Conservation (phyloP, 2,329 filamentous ascomycete species). For the Colletotrichum noveboracense region DNA sequence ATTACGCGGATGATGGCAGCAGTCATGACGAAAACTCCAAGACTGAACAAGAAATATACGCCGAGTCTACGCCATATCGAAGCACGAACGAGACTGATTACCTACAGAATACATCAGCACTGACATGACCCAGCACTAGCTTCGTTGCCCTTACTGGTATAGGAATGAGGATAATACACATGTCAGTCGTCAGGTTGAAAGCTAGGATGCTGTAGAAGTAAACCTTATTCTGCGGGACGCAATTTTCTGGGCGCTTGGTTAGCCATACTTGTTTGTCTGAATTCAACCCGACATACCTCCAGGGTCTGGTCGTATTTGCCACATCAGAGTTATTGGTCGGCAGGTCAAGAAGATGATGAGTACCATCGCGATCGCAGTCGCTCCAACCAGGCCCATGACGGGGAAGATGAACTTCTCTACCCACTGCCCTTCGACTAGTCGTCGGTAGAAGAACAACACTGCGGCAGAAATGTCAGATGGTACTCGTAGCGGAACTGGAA, state of each 20-base stretch:
- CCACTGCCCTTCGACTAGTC: constrained; percentile 38
- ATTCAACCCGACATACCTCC: constrained; percentile 31
- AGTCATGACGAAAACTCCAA: constrained; percentile 38
- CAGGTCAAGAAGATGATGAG: constrained; percentile 34
- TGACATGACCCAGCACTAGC: accelerated
- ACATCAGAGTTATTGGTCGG: constrained; percentile 36
- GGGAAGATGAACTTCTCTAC: constrained; percentile 40
- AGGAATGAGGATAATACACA: constrained; percentile 38
- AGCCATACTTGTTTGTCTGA: background rate
- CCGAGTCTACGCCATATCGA: constrained; percentile 33
- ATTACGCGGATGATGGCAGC: constrained; percentile 30
- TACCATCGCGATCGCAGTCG: constrained; percentile 29
- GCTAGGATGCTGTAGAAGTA: constrained; percentile 37
- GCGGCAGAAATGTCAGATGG: background rate
- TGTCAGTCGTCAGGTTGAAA: constrained; percentile 38
- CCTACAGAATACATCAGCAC: constrained; percentile 1
- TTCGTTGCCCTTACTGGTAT: constrained; percentile 33
- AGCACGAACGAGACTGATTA: constrained; percentile 32
- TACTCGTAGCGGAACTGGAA: accelerated
- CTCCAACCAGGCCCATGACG: constrained; percentile 32
- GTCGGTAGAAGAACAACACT: constrained; percentile 42
- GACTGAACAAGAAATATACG: constrained; percentile 34
- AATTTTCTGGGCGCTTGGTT: constrained; percentile 23
- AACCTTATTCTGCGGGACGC: constrained; percentile 34
- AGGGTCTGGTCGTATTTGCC: constrained; percentile 41